Evolutionary conservation across 768 basidiomycete species (phyloP).

Genomic region (Tephrocybe rancida): DNA sequence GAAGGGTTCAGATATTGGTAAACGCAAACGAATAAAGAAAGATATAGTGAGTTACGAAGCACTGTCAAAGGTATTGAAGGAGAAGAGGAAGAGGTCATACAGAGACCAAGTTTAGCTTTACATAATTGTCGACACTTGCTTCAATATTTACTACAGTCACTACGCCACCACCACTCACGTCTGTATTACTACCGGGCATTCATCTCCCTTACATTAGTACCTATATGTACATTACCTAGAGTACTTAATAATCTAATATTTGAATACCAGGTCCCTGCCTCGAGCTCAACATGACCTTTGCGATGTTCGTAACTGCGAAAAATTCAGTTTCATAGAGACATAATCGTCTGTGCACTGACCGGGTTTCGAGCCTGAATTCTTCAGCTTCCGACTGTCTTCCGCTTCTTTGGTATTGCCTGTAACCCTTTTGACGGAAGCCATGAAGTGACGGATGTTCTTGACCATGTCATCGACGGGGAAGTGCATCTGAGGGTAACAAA

Average conservation of each 20-base stretch:
- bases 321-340: constrained; percentile 5
- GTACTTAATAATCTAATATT: constrained; percentile 69
- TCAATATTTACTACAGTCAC: constrained; percentile 1
- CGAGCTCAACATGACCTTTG: constrained; percentile 83
- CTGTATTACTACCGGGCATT: constrained; percentile 8
- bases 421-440: constrained; percentile 71
- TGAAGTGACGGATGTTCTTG: constrained; percentile 77
- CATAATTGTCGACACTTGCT: neutral
- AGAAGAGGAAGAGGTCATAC: constrained; percentile 36
- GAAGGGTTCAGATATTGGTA: constrained; percentile 59
- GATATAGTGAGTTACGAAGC: constrained; percentile 36
- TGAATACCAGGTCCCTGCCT: constrained; percentile 89
- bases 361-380: constrained; percentile 48
- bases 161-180: constrained; percentile 6
- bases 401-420: constrained; percentile 71
- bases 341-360: constrained; percentile 30
- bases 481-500: constrained; percentile 49
- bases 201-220: constrained; percentile 4
- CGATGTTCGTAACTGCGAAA: constrained; percentile 67
- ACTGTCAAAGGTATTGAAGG: constrained; percentile 41
- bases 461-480: constrained; percentile 78
- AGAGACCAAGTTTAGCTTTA: constrained; percentile 19
- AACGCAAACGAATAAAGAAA: constrained; percentile 34
- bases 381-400: constrained; percentile 40
- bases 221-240: constrained; percentile 20